phyloP scores from a whole-genome alignment of 2,329 filamentous ascomycete species.

The Lojkania enalia region DNA sequence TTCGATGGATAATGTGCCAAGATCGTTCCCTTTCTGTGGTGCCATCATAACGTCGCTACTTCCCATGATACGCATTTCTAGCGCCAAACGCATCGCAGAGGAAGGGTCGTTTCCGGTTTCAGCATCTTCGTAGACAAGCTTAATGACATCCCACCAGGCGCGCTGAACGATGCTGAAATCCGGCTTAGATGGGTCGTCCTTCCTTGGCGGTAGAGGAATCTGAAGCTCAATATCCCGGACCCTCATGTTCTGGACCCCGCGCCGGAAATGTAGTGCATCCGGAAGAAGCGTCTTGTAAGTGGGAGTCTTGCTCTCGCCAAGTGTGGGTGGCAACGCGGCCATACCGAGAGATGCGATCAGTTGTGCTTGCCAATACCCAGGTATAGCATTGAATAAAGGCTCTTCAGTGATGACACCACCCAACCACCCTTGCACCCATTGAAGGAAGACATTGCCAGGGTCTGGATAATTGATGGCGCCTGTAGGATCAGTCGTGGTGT shows the following conservation, averaged over 20 bases:
- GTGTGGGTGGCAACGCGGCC: conserved; percentile 27
- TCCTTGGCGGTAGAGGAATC: conserved; percentile 47
- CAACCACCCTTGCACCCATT: conserved; percentile 46
- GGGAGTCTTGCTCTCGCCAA: conserved; percentile 27
- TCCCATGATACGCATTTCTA: conserved; percentile 53
- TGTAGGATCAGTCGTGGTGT: conserved; percentile 38
- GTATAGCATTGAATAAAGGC: conserved; percentile 40
- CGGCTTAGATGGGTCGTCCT: conserved; percentile 36
- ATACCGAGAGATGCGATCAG: conserved; percentile 40
- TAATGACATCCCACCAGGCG: conserved; percentile 57
- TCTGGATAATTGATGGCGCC: conserved; percentile 46
- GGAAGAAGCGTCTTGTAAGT: conserved; percentile 48
- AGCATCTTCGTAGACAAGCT: conserved; percentile 46
- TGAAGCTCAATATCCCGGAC: conserved; percentile 53
- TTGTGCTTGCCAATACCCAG: conserved; percentile 41
- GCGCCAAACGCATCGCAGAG: conserved; percentile 48
- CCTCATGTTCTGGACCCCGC: conserved; percentile 52
- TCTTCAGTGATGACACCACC: conserved; percentile 41
- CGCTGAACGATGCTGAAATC: conserved; percentile 51
- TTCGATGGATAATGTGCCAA: conserved; percentile 51
- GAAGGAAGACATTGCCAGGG: conserved; percentile 38
- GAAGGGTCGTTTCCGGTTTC: conserved; percentile 24
- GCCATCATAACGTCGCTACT: conserved; percentile 51
- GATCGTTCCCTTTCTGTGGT: conserved; percentile 47
- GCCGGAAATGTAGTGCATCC: conserved; percentile 54